Percentiles rank a stretch among this genome's conserved stretches.
phyloP scores from a whole-genome alignment of 495 filamentous ascomycete genomes.

The Penicillium pulvis region DNA sequence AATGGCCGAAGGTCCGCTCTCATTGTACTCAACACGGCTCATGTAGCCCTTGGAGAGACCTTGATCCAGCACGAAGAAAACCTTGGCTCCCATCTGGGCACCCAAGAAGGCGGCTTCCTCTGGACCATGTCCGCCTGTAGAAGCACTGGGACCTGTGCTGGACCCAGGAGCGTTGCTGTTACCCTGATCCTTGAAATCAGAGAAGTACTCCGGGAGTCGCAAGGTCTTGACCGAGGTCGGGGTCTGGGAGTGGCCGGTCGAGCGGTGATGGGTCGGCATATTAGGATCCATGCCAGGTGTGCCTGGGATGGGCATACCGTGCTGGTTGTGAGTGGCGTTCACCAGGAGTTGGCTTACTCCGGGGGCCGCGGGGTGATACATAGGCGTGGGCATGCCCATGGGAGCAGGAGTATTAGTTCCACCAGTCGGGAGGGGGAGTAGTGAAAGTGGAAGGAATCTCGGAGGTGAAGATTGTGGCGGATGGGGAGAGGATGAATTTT shows the following conservation, averaged over 20 bases:
- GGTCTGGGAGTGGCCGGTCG: constrained; percentile 82
- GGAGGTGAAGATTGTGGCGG: constrained; percentile 93
- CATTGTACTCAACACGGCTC: constrained; percentile 75
- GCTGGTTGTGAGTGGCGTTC: constrained; percentile 79
- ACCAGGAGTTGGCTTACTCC: constrained; percentile 90
- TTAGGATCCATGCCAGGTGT: constrained; percentile 42
- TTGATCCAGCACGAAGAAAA: constrained; percentile 73
- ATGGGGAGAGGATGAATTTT: constrained; percentile 88
- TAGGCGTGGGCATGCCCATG: constrained; percentile 48
- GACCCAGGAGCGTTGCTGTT: constrained; percentile 42
- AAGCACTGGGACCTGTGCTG: constrained; percentile 28
- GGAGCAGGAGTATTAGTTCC: constrained; percentile 87
- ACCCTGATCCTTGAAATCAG: constrained; percentile 88
- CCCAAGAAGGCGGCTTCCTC: constrained; percentile 82
- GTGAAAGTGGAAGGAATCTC: constrained; percentile 90
- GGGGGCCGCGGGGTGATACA: constrained; percentile 49
- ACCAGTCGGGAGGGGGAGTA: constrained; percentile 83
- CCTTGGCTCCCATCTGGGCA: constrained; percentile 73
- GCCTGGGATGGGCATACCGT: constrained; percentile 40
- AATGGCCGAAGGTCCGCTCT: constrained; percentile 70
- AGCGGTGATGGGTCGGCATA: constrained; percentile 48
- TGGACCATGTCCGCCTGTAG: constrained; percentile 41
- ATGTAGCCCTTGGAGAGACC: constrained; percentile 72
- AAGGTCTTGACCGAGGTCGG: constrained; percentile 82
- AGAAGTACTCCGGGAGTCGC: constrained; percentile 82